Base-by-base conservation (phyloP, 345 rosid species). In the Arabis hirsuta region DNA sequence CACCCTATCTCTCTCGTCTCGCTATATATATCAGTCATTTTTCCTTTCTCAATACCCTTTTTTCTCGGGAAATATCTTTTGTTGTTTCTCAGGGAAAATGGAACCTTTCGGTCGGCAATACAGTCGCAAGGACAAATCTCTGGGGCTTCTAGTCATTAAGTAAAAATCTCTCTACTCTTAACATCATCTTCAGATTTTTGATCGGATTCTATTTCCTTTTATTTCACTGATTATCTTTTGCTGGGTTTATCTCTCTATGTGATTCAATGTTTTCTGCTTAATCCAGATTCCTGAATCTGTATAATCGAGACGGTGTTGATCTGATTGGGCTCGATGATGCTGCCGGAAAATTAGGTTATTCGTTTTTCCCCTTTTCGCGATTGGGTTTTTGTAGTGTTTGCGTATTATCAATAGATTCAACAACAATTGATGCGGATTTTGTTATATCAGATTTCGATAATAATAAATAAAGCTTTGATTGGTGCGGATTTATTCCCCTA, bases 291-390 rank as follows among this genome's bases (percentile, higher is more conserved):
- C 14, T 87, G 85, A 82, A 36, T 42, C 65, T 89, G 51, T 91
- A 87, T 58, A 76, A 84, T 42, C 81, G 72, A 14, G 86, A 76
- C 10, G 88, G 61, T 9, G 79, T 77, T 31, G 83, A 85, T 24
- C 65, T 82, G 56, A 87, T 91, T 69, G 93, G 88, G 46, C 87
- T 91, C n/a, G 93, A 91, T 50, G 91, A 79, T 55, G 96, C 97
- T 12, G 93, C 96, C 53, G 32, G 32, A 43, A 77, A 51, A 73
- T 76, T 88, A 79, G 98, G 95, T 88, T 20, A 26, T 7, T 12
- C 50, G 42, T 36, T 3, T 3, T 44, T n/a, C 9, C 9, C 1
- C 20, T 12, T 16, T 45, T 4, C 4, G 38, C 47, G 29, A 36
- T 60, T 38, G 43, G 57, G 3, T 47, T 58, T 22, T 57, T 58